phyloP scores from a whole-genome alignment of 805 yeast genomes.

The Candida ulmi region DNA sequence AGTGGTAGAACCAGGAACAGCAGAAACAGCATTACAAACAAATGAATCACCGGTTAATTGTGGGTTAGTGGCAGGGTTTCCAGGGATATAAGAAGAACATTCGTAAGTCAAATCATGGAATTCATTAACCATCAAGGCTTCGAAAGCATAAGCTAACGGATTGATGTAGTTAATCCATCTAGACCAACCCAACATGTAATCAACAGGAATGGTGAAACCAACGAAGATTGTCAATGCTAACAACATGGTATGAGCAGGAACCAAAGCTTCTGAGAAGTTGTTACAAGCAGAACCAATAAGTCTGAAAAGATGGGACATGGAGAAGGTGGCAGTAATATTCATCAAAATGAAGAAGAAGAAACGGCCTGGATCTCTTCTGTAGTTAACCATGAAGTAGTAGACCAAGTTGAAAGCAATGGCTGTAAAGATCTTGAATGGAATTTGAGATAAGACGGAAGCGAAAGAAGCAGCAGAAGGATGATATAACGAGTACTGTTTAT shows the following conservation, averaged over 20 bases:
- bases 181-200: conserved; percentile 57
- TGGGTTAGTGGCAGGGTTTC: conserved; percentile 22
- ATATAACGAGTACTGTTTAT: conserved; percentile 50
- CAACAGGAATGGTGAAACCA: conserved; percentile 55
- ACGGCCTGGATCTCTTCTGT: conserved; percentile 46
- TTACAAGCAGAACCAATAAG: conserved; percentile 44
- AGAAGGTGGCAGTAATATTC: conserved; percentile 36
- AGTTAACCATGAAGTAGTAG: conserved; percentile 48
- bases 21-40: conserved; percentile 54
- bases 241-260: conserved; percentile 48
- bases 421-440: conserved; percentile 43
- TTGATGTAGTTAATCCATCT: conserved; percentile 59
- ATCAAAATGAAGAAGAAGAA: conserved; percentile 50
- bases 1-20: conserved; percentile 41
- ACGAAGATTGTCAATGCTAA: conserved; percentile 44
- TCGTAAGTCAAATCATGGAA: conserved; percentile 39
- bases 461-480: conserved; percentile 62
- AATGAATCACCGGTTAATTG: conserved; percentile 25
- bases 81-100: conserved; percentile 46
- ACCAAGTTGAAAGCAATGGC: conserved; percentile 42
- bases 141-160: conserved; percentile 54
- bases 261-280: conserved; percentile 49
- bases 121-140: conserved; percentile 53
- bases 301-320: conserved; percentile 57
- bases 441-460: conserved; percentile 54